A percentile compares a stretch with the other conserved stretches of the same genome.
Conservation (phyloP, 2,329 filamentous ascomycete genomes). For the Pezicula carpinea region DNA sequence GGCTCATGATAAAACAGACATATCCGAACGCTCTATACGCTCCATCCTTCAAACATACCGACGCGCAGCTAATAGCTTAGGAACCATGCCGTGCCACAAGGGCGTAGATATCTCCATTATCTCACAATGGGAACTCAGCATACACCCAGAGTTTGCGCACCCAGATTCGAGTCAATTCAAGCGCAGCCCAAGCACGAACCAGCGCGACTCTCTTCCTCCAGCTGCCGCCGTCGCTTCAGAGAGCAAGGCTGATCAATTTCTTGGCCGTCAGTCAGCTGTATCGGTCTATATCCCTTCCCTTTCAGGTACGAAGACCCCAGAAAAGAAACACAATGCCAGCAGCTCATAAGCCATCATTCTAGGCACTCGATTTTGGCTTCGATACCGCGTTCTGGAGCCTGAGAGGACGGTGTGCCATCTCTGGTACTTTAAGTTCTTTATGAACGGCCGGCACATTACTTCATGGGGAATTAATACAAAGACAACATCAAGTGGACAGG, state of each 20-base stretch:
- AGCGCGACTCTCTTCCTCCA: constrained; percentile 3
- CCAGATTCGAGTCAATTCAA: constrained; percentile 45
- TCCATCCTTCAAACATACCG: background rate
- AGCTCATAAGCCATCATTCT: background rate
- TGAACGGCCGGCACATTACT: constrained; percentile 49
- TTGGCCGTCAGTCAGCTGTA: constrained; percentile 33
- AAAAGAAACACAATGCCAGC: background rate
- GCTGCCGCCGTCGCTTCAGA: constrained; percentile 8
- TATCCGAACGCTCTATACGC: no score
- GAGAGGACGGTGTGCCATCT: constrained; percentile 27
- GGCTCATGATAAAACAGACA: no score
- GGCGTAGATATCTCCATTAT: constrained; percentile 24
- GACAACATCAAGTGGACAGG: constrained; percentile 31
- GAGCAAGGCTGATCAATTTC: constrained; percentile 26
- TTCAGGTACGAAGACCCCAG: constrained; percentile 36
- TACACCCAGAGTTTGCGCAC: constrained; percentile 50
- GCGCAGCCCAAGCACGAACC: constrained; percentile 6
- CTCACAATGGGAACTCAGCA: constrained; percentile 23
- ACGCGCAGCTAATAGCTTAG: background rate
- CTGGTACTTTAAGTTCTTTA: constrained; percentile 49
- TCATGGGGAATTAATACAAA: constrained; percentile 46
- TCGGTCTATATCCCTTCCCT: constrained; percentile 54
- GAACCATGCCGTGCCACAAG: constrained; percentile 23
- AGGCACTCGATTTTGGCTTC: constrained; percentile 50
- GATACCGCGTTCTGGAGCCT: constrained; percentile 37